A percentile compares a stretch with the other conserved stretches of the same genome.
These are phyloP conservation scores for Sambucus nigra DNA, from an alignment of 129 eudicot species.

Conservation along the genomic window DNA sequence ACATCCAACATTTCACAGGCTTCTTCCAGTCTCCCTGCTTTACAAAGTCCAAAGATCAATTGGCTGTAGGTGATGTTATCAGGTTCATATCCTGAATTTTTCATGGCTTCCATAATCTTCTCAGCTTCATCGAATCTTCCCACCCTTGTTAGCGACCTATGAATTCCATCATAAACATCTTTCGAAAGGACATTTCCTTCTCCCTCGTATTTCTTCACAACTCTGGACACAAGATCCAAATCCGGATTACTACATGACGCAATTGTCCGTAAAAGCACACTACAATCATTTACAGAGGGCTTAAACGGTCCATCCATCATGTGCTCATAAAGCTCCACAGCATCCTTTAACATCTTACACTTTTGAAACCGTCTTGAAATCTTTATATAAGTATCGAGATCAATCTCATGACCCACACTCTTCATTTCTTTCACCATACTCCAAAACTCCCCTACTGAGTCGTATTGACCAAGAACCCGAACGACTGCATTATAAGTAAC, in stretches of 20 bases:
- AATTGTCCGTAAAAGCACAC: conserved; percentile 40
- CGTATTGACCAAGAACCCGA: conserved; percentile 54
- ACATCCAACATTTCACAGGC: conserved; percentile 50
- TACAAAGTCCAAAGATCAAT: conserved; percentile 71
- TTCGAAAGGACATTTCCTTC: conserved; percentile 51
- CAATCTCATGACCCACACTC: conserved; percentile 54
- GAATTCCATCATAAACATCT: conserved; percentile 63
- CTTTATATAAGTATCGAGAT: conserved; percentile 74
- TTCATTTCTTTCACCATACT: conserved; percentile 49
- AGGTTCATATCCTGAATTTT: conserved; percentile 58
- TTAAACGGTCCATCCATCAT: conserved; percentile 86
- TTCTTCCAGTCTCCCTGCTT: conserved; percentile 59
- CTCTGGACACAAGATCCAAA: conserved; percentile 63
- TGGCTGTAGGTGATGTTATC: conserved; percentile 96
- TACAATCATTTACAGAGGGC: conserved; percentile 48
- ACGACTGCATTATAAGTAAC: conserved; percentile 66
- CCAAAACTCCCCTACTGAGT: conserved; percentile 59
- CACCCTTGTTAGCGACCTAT: conserved; percentile 60
- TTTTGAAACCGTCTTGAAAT: conserved; percentile 58
- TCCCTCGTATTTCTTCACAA: conserved; percentile 51
- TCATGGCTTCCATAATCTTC: conserved; percentile 56
- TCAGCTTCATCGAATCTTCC: conserved; percentile 84
- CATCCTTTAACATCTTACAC: conserved; percentile 63
- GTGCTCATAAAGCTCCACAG: conserved; percentile 67
- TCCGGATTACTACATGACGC: conserved; percentile 31